These are phyloP conservation scores for Acrocalymma vagum DNA, from an alignment of 2,329 filamentous ascomycete genomes.

Conservation along the genomic window DNA sequence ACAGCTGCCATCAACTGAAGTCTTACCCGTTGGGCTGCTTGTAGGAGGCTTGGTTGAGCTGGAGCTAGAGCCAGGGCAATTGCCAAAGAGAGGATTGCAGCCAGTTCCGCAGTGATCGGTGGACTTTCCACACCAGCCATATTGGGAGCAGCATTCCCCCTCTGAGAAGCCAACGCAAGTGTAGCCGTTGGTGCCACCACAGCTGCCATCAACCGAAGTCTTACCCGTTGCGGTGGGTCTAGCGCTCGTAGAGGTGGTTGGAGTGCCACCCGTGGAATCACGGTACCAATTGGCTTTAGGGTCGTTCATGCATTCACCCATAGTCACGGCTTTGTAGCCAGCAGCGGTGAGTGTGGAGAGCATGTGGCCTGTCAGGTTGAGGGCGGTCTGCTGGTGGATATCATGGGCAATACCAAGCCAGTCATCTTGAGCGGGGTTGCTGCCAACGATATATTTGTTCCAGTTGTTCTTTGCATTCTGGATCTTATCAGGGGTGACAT, in stretches of 20 bases:
- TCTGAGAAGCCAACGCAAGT: constrained; percentile 38
- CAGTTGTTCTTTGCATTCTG: constrained; percentile 49
- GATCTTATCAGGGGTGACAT: constrained; percentile 37
- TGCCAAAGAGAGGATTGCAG: constrained; percentile 37
- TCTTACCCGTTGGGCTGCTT: neutral
- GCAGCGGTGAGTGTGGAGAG: constrained; percentile 48
- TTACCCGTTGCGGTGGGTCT: constrained; percentile 27
- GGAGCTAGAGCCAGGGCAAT: constrained; percentile 20
- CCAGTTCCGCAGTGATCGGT: constrained; percentile 19
- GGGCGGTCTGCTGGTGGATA: constrained; percentile 56
- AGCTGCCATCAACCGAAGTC: constrained; percentile 28
- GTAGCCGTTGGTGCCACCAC: constrained; percentile 27
- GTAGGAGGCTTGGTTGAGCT: neutral
- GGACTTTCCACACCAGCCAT: constrained; percentile 48
- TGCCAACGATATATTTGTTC: constrained; percentile 49
- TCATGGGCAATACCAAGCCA: constrained; percentile 65
- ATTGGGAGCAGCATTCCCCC: constrained; percentile 55
- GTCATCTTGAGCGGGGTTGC: constrained; percentile 32
- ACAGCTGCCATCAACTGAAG: constrained; percentile 20
- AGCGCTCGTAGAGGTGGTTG: constrained; percentile 32
- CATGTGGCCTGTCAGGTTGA: constrained; percentile 54
- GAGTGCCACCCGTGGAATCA: constrained; percentile 41
- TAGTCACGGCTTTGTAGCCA: constrained; percentile 54
- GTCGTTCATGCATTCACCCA: constrained; percentile 59
- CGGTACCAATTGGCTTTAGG: constrained; percentile 59